Evolutionary conservation across 1,139 yeast genomes (phyloP).

Genomic region (Debaryomyces fabryi): DNA sequence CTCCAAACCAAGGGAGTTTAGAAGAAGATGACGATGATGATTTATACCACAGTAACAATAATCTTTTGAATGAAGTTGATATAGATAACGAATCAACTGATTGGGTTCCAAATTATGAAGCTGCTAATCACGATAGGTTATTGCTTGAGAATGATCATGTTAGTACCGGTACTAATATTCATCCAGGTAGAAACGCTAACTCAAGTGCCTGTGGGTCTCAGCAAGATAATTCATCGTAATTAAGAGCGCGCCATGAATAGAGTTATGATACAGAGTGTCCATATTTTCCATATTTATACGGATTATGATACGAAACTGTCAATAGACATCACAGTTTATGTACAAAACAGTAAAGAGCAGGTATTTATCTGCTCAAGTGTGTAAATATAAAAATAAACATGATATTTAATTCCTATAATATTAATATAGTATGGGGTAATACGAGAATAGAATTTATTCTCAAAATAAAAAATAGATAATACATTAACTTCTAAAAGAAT

Average conservation of each 20-base stretch:
- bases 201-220: not conserved
- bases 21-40: conserved; percentile 17
- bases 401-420: not conserved
- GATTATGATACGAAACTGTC: not conserved
- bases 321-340: not conserved
- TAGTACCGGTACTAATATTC: conserved; percentile 6
- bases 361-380: not conserved
- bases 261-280: not conserved
- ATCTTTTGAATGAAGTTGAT: conserved; percentile 18
- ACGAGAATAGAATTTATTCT: not conserved
- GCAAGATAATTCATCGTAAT: not conserved
- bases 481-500: not conserved
- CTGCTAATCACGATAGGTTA: conserved; percentile 31
- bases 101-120: conserved; percentile 43
- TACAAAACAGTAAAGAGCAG: not conserved
- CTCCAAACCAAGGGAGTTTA: conserved; percentile 9
- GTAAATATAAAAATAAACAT: not conserved
- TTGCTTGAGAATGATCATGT: conserved; percentile 10
- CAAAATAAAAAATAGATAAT: not conserved
- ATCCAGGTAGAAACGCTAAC: not conserved
- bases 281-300: not conserved
- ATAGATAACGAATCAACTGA: conserved; percentile 32
- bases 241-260: not conserved
- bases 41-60: not conserved
- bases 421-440: conserved; percentile 1